Percentiles rank a stretch among this genome's conserved stretches.
Conservation (phyloP, 2,329 filamentous ascomycete species). For the Arthrinium puccinioides region DNA sequence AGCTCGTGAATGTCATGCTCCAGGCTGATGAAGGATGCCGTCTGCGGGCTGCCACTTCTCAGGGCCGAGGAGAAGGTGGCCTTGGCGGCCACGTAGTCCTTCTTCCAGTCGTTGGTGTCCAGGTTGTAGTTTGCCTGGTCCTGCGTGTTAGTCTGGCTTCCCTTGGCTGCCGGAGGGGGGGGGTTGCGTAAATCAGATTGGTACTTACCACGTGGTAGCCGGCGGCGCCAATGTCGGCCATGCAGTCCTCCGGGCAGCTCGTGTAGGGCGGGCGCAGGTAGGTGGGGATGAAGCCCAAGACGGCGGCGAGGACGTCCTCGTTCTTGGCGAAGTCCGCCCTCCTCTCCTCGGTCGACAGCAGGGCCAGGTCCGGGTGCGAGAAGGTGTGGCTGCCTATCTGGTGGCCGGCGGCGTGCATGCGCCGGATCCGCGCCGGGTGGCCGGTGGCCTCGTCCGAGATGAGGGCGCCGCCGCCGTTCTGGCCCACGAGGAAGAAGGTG, state of each 20-base stretch:
- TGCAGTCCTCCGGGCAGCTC: slow-evolving; percentile 3
- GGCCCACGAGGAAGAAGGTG: slow-evolving; percentile 25
- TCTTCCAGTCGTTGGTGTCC: slow-evolving; percentile 6
- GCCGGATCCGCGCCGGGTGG: slow-evolving; percentile 31
- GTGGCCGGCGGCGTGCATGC: slow-evolving; percentile 37
- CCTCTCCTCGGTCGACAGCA: slow-evolving; percentile 24
- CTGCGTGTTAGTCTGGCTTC: neutral
- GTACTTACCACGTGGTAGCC: slow-evolving; percentile 4
- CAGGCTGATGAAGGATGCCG: slow-evolving; percentile 19
- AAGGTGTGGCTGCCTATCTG: slow-evolving; percentile 42
- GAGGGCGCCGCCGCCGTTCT: slow-evolving; percentile 34
- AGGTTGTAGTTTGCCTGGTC: slow-evolving; percentile 5
- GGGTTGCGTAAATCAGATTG: neutral
- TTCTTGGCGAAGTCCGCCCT: slow-evolving; percentile 34
- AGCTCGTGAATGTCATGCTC: slow-evolving; percentile 13
- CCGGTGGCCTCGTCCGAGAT: slow-evolving; percentile 8
- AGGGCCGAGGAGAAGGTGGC: neutral
- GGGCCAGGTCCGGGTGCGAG: slow-evolving; percentile 34
- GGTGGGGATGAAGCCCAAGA: slow-evolving; percentile 37
- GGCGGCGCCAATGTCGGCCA: neutral
- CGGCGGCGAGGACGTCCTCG: slow-evolving; percentile 35
- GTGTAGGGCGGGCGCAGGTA: slow-evolving; percentile 20
- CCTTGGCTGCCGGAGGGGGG: neutral
- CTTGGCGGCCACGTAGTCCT: slow-evolving; percentile 14
- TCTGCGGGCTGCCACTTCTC: neutral